Base-by-base conservation (phyloP, 257 asterid genomes). In the Nicotiana attenuata region DNA sequence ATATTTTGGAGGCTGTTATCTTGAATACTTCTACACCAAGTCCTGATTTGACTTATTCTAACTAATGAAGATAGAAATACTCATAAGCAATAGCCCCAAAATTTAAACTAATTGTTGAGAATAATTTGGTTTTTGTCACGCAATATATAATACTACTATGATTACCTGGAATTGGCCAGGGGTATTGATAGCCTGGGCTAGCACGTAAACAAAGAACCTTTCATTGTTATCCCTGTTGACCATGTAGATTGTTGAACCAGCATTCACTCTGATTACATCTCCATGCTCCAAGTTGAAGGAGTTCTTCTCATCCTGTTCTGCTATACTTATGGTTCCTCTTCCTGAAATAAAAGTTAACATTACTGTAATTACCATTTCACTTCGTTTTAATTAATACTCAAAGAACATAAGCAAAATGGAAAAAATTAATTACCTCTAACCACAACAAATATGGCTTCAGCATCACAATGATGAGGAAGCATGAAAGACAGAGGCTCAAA, bases 381-480 rank as follows among this genome's bases (percentile, higher is more conserved):
- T 15, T 14, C 1, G 71, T 2, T 64, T 28, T 15, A 38, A 0
- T 38, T 2, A 14, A 0, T 2, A 28, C 19, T 16, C 9, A 16
- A 16, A 29, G 19, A 24, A 63, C 38, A 63, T 15, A 16, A 2
- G 10, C 11, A 19, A 16, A 38, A 67, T 19, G 17, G 5, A 67
- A 10, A 41, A 13, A 10, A 11, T 10, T 14, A 52, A 5, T 35
- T 26, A 80, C 80, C 80, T 75, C 81, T 41, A 66, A 81, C 76
- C 1, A 88, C 89, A 33, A 85, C 57, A 47, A 80, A 14, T 5
- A 88, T 15, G 0, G 82, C 33, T 47, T 90, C 93, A 60, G 87
- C 85, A 55, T 90, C 92, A 60, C 65, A 45, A 65, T 90, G 90
- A 84, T 90, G 87, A 77, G 93, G 92, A 56, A 88, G 57, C 41